Evolutionary conservation across 257 asterid genomes (phyloP), one percentile per base, ranked within the genome.

Genomic region (Fraxinus quadrangulata): DNA sequence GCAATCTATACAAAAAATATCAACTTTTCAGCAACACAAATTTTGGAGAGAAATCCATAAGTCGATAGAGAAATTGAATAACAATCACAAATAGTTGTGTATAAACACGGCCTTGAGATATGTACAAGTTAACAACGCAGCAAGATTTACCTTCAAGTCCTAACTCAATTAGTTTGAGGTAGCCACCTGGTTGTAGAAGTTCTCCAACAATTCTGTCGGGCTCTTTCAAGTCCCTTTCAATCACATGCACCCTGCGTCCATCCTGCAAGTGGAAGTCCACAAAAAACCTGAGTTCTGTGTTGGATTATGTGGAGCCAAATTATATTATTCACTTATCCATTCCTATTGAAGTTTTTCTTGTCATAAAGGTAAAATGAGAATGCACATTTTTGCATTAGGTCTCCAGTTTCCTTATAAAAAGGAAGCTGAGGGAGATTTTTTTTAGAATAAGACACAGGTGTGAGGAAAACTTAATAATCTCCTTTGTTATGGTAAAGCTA

Each of bases 141-240:
- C 4, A 56, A 6, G 33, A 23, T 63, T 63, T 63, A 63, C 69
- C 69, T 63, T 63, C 69, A 12, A 63, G 69, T 63, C 69, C 69
- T 63, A 63, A 26, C 34, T 63, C 69, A 23, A 63, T 26, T 24
- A 63, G 36, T 63, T 63, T 63, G 6, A 63, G 69, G 69, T 63
- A 63, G 31, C 69, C 69, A 26, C 69, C 69, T 63, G 69, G 69
- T 63, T 63, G 69, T 63, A 63, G 69, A 24, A 63, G 69, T 63
- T 63, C 69, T 23, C 69, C 69, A 10, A 63, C 69, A 63, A 63
- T 63, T 63, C 69, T 11, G 34, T 63, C 69, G 2, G 69, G 69
- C 34, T 63, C 34, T 26, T 31, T 26, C 34, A 63, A 63, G 69
- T 63, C 69, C 14, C 69, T 63, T 63, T 63, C 69, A 26, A 63